Conservation (phyloP, 2,329 filamentous ascomycete genomes). For the Coniochaeta hoffmannii region DNA sequence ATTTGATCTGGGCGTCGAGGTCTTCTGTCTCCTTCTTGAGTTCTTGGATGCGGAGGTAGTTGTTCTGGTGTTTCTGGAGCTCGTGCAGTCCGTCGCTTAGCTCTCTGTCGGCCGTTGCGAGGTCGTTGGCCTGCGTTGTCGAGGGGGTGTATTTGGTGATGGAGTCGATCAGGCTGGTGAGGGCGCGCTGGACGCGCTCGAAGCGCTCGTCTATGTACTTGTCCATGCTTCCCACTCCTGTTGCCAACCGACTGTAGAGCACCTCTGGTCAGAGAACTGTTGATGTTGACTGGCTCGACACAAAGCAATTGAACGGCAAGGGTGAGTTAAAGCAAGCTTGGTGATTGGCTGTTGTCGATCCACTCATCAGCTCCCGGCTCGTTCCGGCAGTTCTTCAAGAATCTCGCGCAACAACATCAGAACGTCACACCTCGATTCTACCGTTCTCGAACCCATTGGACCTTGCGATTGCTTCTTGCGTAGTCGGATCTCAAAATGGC, state of each 20-base stretch:
- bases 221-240: slow-evolving; percentile 52
- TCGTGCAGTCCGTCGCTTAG: slow-evolving; percentile 59
- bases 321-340: slow-evolving; percentile 2
- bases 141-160: slow-evolving; percentile 78
- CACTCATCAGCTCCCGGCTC: background rate
- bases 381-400: slow-evolving; percentile 23
- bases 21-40: slow-evolving; percentile 59
- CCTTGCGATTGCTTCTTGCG: background rate
- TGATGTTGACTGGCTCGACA: background rate
- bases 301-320: background rate
- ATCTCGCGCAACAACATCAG: slow-evolving; percentile 20
- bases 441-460: slow-evolving; percentile 7
- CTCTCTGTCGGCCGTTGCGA: slow-evolving; percentile 62
- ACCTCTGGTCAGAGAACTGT: background rate
- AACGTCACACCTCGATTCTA: slow-evolving; percentile 8
- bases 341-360: slow-evolving; percentile 9
- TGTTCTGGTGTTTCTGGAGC: slow-evolving; percentile 65
- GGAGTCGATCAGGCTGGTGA: slow-evolving; percentile 67
- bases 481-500: background rate
- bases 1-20: slow-evolving; percentile 66
- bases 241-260: background rate
- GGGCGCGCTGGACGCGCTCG: slow-evolving; percentile 57
- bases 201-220: slow-evolving; percentile 54
- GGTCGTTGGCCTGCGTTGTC: slow-evolving; percentile 56
- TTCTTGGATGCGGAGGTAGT: slow-evolving; percentile 59